Evolutionary conservation across 805 yeast species (phyloP), one percentile per base, ranked within the genome.

Genomic region (Tetrapisispora fleetii): DNA sequence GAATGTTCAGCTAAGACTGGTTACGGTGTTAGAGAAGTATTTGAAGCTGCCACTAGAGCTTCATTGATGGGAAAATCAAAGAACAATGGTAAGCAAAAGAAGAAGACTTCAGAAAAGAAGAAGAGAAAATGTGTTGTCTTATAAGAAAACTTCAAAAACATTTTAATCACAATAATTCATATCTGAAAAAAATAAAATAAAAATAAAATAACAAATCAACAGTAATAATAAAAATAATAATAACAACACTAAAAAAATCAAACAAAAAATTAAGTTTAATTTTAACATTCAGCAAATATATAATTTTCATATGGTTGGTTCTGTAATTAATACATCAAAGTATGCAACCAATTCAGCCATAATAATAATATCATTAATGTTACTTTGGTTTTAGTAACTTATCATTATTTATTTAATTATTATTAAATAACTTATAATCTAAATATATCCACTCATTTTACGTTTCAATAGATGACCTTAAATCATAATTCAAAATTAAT

Each of bases 1-100:
- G 96, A 88, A 74, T 88, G 96, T 76, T 87, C 95, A 46, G 96
- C 96, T 36, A 85, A 83, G 72, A 81, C 87, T 57, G 89, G 89
- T 63, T 83, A 82, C 68, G 95, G 95, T 71, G 96, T 88, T 51
- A 82, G 87, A 67, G 95, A 87, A 67, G 96, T 89, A 50, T 88
- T 88, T 64, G 95, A 86, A 72, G 81, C 85, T 57, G 96, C 96
- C 33, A 87, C 96, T 22, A 79, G 95, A 67, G 95, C 95, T 49
- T 86, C 95, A 18, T 77, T 88, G 60, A 78, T 76, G 73, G 79
- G 81, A 49, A 79, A 81, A 68, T 44, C 58, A 16, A 53, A 56
- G 37, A 52, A 47, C 30, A 54, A 58, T 35, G 59, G 58, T 46
- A 56, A 54, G 28, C 47, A 50, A 21, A 60, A 55, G 43, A 56